Base-by-base conservation (phyloP, 2,329 filamentous ascomycete genomes). In the Aspergillus alliaceus region DNA sequence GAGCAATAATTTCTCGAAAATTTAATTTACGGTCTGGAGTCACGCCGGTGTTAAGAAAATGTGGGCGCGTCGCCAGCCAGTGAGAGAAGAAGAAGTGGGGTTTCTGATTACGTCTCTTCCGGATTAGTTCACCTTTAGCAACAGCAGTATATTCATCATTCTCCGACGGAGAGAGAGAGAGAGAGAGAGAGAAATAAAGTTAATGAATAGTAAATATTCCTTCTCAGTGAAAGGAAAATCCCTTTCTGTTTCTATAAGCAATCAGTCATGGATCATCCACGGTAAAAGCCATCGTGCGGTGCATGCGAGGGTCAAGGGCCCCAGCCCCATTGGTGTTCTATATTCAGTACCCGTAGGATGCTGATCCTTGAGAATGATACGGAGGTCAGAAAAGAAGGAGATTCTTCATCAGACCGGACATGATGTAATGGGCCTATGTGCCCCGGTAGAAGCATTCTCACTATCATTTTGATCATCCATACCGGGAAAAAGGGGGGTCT, bases 51-150 rank as follows among this genome's bases (percentile, higher is more conserved):
- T 53, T 48, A 32, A 22, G n/a, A 47, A 34, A 24, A n/a, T 24
- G 44, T 53, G 49, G 49, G 54, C 54, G 54, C 54, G 35, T 57
- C 31, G 50, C 46, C 34, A 40, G 24, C 40, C 42, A 53, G 54
- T 57, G 25, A 47, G 54, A 31, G 42, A 6, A 31, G 24, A 53
- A 39, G 51, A 39, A 9, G 27, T 5, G 27, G 27, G 27, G 27
- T 29, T 53, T 15, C 6, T 9, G 4, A n/a, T n/a, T n/a, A n/a
- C n/a, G n/a, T n/a, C 6, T 53, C 9, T 7, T n/a, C 5, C 12
- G 14, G 35, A 34, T n/a, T 46, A 25, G 7, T 7, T 44, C 39
- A 29, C 39, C 7, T 40, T 40, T 8, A 40, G 35, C 11, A 39
- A 39, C 8, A 39, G 37, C 15, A 47, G 25, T 14, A 29, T 47